Conservation (phyloP, 805 yeast species). For the Cyberlindnera saturnus region DNA sequence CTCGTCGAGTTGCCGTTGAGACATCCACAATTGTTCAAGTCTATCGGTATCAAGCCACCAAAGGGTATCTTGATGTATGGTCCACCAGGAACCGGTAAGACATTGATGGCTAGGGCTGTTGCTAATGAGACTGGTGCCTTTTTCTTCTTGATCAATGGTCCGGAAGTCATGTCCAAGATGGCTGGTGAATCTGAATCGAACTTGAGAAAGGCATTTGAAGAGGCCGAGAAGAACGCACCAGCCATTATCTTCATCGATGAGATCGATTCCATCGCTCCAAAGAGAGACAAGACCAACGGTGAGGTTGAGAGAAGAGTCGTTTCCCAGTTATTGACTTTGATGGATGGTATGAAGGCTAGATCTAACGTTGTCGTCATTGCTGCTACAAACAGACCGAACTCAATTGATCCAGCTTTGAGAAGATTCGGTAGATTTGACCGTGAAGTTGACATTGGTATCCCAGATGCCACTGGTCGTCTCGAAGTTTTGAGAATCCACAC, state of each 20-base stretch:
- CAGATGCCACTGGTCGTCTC: conserved; percentile 97
- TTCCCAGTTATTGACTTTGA: conserved; percentile 90
- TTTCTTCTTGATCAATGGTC: conserved; percentile 96
- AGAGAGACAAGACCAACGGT: conserved; percentile 99
- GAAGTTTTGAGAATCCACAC: conserved; percentile 97
- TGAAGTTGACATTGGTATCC: conserved; percentile 88
- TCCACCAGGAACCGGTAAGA: conserved; percentile 99
- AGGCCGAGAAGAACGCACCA: conserved; percentile 98
- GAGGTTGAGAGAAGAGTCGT: conserved; percentile 99
- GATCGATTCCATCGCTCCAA: conserved; percentile 98
- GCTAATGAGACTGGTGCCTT: conserved; percentile 99
- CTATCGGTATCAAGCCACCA: conserved; percentile 98
- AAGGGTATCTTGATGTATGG: conserved; percentile 97
- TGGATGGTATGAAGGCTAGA: conserved; percentile 99
- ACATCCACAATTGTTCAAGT: conserved; percentile 96
- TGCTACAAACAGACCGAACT: conserved; percentile 80
- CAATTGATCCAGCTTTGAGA: conserved; percentile 74
- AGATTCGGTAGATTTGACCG: conserved; percentile 89
- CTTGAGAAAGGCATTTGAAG: conserved; percentile 96
- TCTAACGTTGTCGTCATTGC: conserved; percentile 97
- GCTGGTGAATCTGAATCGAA: conserved; percentile 99
- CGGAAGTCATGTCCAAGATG: conserved; percentile 99
- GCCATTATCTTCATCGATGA: conserved; percentile 97
- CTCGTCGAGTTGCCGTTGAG: conserved; percentile 96
- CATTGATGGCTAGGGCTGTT: conserved; percentile 99